Conservation (phyloP, 2,329 filamentous ascomycete genomes). For the Cladorrhinum sp. region DNA sequence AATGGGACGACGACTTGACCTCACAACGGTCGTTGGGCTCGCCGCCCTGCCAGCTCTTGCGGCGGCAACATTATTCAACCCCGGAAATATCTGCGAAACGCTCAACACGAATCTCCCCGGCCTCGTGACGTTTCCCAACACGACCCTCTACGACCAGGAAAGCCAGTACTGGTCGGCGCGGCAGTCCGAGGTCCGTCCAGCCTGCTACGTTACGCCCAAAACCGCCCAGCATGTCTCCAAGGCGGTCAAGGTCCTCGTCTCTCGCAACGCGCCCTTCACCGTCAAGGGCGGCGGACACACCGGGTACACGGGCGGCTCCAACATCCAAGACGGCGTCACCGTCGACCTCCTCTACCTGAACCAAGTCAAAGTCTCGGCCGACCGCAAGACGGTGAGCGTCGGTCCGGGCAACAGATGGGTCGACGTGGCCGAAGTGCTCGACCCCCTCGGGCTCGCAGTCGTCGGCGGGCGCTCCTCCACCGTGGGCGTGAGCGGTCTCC, state of each 20-base stretch:
- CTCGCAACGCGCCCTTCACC: conserved; percentile 38
- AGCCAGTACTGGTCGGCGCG: conserved; percentile 34
- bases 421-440: conserved; percentile 40
- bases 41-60: background rate
- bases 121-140: conserved; percentile 25
- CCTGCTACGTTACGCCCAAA: conserved; percentile 37
- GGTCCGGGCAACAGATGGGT: conserved; percentile 45
- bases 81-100: conserved; percentile 3
- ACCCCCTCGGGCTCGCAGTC: conserved; percentile 39
- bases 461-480: conserved; percentile 42
- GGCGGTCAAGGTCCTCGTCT: conserved; percentile 25
- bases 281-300: conserved; percentile 52
- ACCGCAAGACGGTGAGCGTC: conserved; percentile 37
- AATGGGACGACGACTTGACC: background rate
- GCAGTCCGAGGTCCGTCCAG: conserved; percentile 27
- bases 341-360: conserved; percentile 44
- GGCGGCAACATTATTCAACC: background rate
- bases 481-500: conserved; percentile 44
- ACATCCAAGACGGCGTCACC: conserved; percentile 38
- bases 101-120: conserved; percentile 22
- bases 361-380: conserved; percentile 32
- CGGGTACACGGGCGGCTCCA: conserved; percentile 43
- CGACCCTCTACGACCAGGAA: conserved; percentile 23
- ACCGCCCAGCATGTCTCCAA: conserved; percentile 30
- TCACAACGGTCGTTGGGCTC: background rate